Evolutionary conservation across 371 early-diverging fungal species (phyloP), one percentile per base, ranked within the genome.

Genomic region (Circinella umbellata): DNA sequence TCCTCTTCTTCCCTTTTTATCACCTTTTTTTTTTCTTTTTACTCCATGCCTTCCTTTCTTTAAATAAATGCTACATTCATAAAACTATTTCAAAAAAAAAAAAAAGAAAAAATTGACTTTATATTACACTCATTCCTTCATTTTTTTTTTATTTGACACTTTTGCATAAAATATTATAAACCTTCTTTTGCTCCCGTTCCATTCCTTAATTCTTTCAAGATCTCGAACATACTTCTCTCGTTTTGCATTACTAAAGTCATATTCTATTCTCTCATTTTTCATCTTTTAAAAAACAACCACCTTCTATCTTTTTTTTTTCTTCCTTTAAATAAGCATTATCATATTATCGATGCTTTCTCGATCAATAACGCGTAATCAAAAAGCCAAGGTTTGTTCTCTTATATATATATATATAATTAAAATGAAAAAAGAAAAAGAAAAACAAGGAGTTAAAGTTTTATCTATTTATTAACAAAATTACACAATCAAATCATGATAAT

Each of bases 321-420:
- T n/a, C n/a, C 27, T 27, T 27, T 27, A 2, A 27, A 27, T 27
- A 27, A 27, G 27, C 27, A 2, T 27, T 27, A 48, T 18, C 53
- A 64, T 47, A 36, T 34, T 20, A 20, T 34, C 7, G 7, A 51
- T 27, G 5, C 49, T 51, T 51, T 35, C 65, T 34, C 53, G 53
- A n/a, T 53, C 65, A 5, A 27, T 38, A 3, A 11, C 69, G 20
- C 75, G 63, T 46, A 75, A 75, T 51, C 75, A 71, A 47, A 75
- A 75, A 67, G 75, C 75, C 39, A 75, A 75, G 69, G 75, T 75
- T 69, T 48, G 18, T 42, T 42, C 3, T 6, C 6, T 51, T 46
- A 4, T 67, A 14, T 35, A 18, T 47, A 27, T 15, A 10, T n/a
- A 38, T 48, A 36, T 27, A 18, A 18, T n/a, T n/a, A n/a, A n/a